Conservation (phyloP, 495 filamentous ascomycete genomes). For the Bacidia rubella region DNA sequence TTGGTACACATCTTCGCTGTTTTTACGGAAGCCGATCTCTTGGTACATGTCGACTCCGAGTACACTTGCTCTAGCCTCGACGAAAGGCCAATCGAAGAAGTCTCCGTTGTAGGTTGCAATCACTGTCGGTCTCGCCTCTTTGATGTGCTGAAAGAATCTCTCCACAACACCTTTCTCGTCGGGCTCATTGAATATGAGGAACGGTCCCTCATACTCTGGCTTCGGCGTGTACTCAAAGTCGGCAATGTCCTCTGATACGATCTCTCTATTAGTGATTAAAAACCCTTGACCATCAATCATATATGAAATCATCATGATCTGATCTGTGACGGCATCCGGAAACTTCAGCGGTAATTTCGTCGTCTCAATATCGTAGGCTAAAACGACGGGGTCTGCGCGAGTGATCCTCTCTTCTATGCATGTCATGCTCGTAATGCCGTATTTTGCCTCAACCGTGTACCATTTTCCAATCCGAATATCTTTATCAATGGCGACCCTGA, state of each 20-base stretch:
- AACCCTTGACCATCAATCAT: slow-evolving; percentile 99
- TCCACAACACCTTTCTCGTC: slow-evolving; percentile 81
- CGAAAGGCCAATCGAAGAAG: slow-evolving; percentile 99
- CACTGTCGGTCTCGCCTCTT: slow-evolving; percentile 85
- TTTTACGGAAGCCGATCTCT: slow-evolving; percentile 92
- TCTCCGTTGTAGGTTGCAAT: slow-evolving; percentile 99
- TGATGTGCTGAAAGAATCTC: slow-evolving; percentile 90
- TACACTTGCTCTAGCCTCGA: slow-evolving; percentile 82
- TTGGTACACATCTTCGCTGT: slow-evolving; percentile 89
- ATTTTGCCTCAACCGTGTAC: slow-evolving; percentile 92
- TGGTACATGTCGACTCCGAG: slow-evolving; percentile 99
- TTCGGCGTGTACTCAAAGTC: slow-evolving; percentile 98
- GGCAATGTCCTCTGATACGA: slow-evolving; percentile 91
- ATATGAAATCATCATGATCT: slow-evolving; percentile 99
- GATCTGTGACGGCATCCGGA: slow-evolving; percentile 88
- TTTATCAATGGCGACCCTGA: slow-evolving; percentile 90
- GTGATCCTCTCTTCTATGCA: slow-evolving; percentile 80
- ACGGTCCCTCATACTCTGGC: slow-evolving; percentile 86
- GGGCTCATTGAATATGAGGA: slow-evolving; percentile 96
- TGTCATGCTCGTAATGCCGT: slow-evolving; percentile 66
- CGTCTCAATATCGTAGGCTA: slow-evolving; percentile 98
- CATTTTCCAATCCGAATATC: slow-evolving; percentile 94
- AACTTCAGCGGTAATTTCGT: slow-evolving; percentile 96
- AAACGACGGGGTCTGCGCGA: slow-evolving; percentile 84
- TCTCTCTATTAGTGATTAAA: slow-evolving; percentile 93